Percentiles rank a stretch among this genome's conserved stretches.
Conservation (phyloP, 2,329 filamentous ascomycete genomes). For the Chrysoporthe puriensis region DNA sequence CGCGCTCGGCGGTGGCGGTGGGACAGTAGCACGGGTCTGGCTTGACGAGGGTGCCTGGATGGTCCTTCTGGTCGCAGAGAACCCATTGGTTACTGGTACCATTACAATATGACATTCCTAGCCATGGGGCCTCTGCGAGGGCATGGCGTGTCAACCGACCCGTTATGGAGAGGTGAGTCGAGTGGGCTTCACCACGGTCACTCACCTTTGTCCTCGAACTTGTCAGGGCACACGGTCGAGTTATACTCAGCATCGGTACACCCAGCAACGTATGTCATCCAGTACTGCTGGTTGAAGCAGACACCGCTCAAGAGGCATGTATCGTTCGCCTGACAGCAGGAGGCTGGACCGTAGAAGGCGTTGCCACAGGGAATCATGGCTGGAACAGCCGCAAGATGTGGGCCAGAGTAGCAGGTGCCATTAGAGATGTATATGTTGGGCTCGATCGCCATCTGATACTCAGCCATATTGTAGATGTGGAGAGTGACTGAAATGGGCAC, state of each 20-base stretch:
- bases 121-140: conserved; percentile 33
- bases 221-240: conserved; percentile 40
- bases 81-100: conserved; percentile 38
- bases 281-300: conserved; percentile 31
- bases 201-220: conserved; percentile 31
- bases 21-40: conserved; percentile 39
- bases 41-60: conserved; percentile 31
- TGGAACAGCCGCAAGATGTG: conserved; percentile 22
- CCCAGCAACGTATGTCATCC: conserved; percentile 42
- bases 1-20: conserved; percentile 31
- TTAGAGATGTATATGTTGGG: conserved; percentile 38
- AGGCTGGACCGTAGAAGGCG: conserved; percentile 35
- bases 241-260: conserved; percentile 41
- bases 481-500: background rate
- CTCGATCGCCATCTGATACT: background rate
- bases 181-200: no score
- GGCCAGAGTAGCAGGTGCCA: conserved; percentile 39
- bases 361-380: conserved; percentile 42
- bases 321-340: conserved; percentile 40
- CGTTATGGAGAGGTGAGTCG: background rate
- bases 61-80: conserved; percentile 36
- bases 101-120: conserved; percentile 42
- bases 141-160: background rate
- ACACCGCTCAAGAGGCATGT: conserved; percentile 38
- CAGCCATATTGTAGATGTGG: background rate